These are phyloP conservation scores for Daldinia concentrica DNA, from an alignment of 495 filamentous ascomycete genomes.

Conservation along the genomic window DNA sequence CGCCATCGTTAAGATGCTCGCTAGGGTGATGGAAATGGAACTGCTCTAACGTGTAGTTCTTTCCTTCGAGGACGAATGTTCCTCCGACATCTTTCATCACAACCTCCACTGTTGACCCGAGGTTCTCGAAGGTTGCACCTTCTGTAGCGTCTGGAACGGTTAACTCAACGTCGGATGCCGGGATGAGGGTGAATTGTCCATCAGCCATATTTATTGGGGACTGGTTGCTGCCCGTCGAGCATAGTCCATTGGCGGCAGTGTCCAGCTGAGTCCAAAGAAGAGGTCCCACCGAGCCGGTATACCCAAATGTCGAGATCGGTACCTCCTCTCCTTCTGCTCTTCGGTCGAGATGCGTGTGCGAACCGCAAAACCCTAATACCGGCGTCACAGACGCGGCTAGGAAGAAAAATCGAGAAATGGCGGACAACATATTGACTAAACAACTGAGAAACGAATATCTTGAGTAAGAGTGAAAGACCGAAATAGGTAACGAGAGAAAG, in stretches of 20 bases:
- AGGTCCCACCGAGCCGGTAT: conserved; percentile 62
- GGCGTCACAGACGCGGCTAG: conserved; percentile 43
- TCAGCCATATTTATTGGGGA: conserved; percentile 68
- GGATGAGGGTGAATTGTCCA: conserved; percentile 54
- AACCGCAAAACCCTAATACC: conserved; percentile 41
- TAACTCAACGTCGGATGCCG: conserved; percentile 49
- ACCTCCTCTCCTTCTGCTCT: conserved; percentile 49
- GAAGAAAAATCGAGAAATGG: conserved; percentile 34
- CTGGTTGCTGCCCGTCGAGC: conserved; percentile 65
- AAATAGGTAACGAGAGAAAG: conserved; percentile 9
- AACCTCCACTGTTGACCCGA: conserved; percentile 68
- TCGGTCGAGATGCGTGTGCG: conserved; percentile 48
- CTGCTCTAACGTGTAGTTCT: conserved; percentile 64
- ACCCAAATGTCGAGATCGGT: conserved; percentile 55
- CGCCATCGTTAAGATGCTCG: conserved; percentile 67
- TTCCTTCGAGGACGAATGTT: conserved; percentile 54
- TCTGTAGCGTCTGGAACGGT: conserved; percentile 48
- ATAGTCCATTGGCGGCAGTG: conserved; percentile 54
- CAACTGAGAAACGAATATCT: conserved; percentile 1
- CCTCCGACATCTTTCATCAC: conserved; percentile 52
- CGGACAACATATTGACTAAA: conserved; percentile 26
- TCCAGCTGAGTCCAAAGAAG: conserved; percentile 67
- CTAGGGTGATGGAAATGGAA: conserved; percentile 78
- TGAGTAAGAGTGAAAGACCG: conserved; percentile 3
- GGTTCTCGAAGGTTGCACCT: conserved; percentile 65